phyloP scores from a whole-genome alignment of 371 early-diverging fungal species.

The Gilbertella persicaria region DNA sequence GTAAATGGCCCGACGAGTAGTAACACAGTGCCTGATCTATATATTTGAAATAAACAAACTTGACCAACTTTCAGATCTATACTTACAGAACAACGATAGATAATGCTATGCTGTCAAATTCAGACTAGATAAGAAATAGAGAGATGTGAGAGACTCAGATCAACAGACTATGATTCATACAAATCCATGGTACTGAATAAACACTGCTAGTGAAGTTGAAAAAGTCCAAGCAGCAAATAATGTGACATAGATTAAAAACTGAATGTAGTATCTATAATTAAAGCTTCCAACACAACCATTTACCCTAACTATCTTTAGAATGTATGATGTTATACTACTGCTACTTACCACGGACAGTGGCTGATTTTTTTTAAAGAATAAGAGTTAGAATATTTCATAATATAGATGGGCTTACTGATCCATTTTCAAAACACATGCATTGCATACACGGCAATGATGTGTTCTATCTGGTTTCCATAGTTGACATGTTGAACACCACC shows the following conservation, averaged over 20 bases:
- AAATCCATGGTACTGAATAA: slow-evolving; percentile 26
- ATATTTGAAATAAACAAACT: neutral
- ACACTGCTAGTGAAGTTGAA: slow-evolving; percentile 32
- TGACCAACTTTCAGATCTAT: neutral
- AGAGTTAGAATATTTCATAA: neutral
- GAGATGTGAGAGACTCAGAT: neutral
- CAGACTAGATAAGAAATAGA: slow-evolving; percentile 5
- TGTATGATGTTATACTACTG: no score
- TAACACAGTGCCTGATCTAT: slow-evolving; percentile 28
- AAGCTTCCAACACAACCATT: slow-evolving; percentile 56
- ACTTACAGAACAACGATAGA: slow-evolving; percentile 34
- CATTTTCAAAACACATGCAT: slow-evolving; percentile 60
- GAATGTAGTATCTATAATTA: slow-evolving; percentile 57
- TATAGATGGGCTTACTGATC: slow-evolving; percentile 54
- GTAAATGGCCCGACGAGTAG: slow-evolving; percentile 42
- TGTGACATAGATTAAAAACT: slow-evolving; percentile 51
- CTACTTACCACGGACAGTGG: slow-evolving; percentile 58
- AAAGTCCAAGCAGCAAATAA: slow-evolving; percentile 31
- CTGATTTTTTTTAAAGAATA: slow-evolving; percentile 26
- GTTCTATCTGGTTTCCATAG: slow-evolving; percentile 60
- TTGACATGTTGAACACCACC: slow-evolving; percentile 55
- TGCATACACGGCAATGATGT: slow-evolving; percentile 66
- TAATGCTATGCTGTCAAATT: slow-evolving; percentile 30
- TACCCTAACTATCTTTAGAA: slow-evolving; percentile 34
- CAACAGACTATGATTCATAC: slow-evolving; percentile 11